Base-by-base conservation (phyloP, 257 asterid genomes). In the Nicotiana benthamiana region DNA sequence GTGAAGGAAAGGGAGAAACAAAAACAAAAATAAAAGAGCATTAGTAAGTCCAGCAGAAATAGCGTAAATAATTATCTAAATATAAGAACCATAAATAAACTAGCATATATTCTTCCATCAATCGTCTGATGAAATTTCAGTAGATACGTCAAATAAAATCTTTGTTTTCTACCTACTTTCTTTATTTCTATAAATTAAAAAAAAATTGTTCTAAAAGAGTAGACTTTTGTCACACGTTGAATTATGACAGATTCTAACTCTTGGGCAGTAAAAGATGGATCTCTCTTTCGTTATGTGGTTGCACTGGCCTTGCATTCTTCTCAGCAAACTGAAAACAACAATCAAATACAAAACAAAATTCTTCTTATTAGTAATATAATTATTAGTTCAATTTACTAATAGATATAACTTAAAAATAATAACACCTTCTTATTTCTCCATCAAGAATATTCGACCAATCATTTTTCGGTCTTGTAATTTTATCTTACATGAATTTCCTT, bases 241-340 rank as follows among this genome's bases (percentile, higher is more conserved):
- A 56, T 6, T 7, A 1, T 74, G 40, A 46, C 43, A 24, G 28
- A 13, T 11, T 46, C 22, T 74, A 74, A 20, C 24, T 9, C 34
- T 70, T 70, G 6, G 92, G 87, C 2, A 86, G 81, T 36, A 85
- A 83, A 9, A 91, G 89, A 57, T 83, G 79, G 4, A 89, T 40
- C 11, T 82, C 83, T 75, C 94, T 72, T 2, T 63, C 46, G 78
- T 91, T 75, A 9, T 24, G 85, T 17, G 82, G 80, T 75, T 93
- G 97, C 80, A 86, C 6, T 6, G 97, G 97, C 80, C 97, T 90
- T 3, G 97, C 94, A 80, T 93, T 93, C 24, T 59, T 80, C 75
- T 80, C 90, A 9, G 97, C 93, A 74, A 57, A 83, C 97, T 93
- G 93, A 32, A 65, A 34, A 26, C 11, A 75, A 43, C 27, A 52